Evolutionary conservation across 768 basidiomycete species (phyloP).

Genomic region (Amanita molliuscula): DNA sequence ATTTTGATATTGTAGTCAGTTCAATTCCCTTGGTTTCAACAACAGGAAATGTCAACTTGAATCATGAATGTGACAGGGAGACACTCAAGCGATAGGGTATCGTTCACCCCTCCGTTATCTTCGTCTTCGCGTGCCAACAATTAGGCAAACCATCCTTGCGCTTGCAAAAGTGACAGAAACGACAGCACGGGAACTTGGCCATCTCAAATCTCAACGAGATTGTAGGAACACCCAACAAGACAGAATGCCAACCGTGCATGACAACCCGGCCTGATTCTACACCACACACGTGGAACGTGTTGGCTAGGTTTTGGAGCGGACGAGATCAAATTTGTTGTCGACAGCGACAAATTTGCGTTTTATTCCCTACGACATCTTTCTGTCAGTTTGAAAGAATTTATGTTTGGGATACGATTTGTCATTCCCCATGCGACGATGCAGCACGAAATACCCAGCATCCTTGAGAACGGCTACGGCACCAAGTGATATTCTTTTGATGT

Average conservation of each 20-base stretch:
- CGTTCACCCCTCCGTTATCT: constrained; percentile 9
- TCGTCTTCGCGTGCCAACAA: constrained; percentile 1
- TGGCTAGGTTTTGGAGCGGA: too few relatives aligned
- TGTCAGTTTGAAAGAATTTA: too few relatives aligned
- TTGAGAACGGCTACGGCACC: constrained; percentile 13
- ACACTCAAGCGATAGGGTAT: neutral
- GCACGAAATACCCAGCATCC: too few relatives aligned
- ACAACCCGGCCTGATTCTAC: neutral
- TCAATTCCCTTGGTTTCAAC: too few relatives aligned
- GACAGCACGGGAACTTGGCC: constrained; percentile 9
- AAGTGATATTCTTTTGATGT: too few relatives aligned
- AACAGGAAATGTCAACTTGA: too few relatives aligned
- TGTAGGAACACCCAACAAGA: constrained; percentile 7
- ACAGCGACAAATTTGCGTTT: constrained; percentile 1
- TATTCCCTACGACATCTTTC: too few relatives aligned
- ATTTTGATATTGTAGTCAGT: too few relatives aligned
- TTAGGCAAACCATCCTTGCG: constrained; percentile 12
- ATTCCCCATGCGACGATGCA: too few relatives aligned
- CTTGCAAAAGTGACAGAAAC: constrained; percentile 8
- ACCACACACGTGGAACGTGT: constrained; percentile 5
- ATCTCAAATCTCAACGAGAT: constrained; percentile 1
- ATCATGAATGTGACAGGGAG: neutral
- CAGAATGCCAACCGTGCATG: constrained; percentile 14
- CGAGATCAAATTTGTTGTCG: too few relatives aligned
- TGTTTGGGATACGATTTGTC: too few relatives aligned